These are phyloP conservation scores for Terfezia boudieri DNA, from an alignment of 495 filamentous ascomycete species.

Conservation along the genomic window DNA sequence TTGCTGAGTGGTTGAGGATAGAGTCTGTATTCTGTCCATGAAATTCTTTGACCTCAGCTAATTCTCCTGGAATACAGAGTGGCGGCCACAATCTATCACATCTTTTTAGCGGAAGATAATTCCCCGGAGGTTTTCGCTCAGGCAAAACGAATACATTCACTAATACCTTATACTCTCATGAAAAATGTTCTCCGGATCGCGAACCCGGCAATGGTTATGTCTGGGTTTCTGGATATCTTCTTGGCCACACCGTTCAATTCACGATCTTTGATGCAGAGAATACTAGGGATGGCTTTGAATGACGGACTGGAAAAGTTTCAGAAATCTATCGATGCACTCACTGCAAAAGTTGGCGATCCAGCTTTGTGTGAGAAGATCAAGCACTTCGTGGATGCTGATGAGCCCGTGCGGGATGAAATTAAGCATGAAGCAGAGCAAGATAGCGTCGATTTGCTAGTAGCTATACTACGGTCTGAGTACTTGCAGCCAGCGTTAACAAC, in stretches of 20 bases:
- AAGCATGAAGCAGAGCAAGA: slow-evolving; percentile 47
- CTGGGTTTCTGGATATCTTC: slow-evolving; percentile 76
- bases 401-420: slow-evolving; percentile 48
- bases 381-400: slow-evolving; percentile 48
- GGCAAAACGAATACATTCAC: slow-evolving; percentile 72
- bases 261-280: slow-evolving; percentile 72
- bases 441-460: slow-evolving; percentile 59
- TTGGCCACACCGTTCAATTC: slow-evolving; percentile 84
- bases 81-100: slow-evolving; percentile 85
- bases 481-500: slow-evolving; percentile 43
- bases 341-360: slow-evolving; percentile 49
- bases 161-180: slow-evolving; percentile 75
- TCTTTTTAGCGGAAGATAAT: slow-evolving; percentile 96
- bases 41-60: slow-evolving; percentile 17
- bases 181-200: slow-evolving; percentile 94
- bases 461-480: slow-evolving; percentile 52
- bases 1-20: slow-evolving; percentile 94
- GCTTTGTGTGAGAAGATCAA: slow-evolving; percentile 67
- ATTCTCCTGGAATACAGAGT: slow-evolving; percentile 24
- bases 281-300: slow-evolving; percentile 74
- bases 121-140: slow-evolving; percentile 90
- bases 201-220: slow-evolving; percentile 92
- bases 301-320: slow-evolving; percentile 75
- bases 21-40: slow-evolving; percentile 23
- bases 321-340: slow-evolving; percentile 57